Conservation (phyloP, 2,329 filamentous ascomycete genomes). For the Penicillium rolfsii region DNA sequence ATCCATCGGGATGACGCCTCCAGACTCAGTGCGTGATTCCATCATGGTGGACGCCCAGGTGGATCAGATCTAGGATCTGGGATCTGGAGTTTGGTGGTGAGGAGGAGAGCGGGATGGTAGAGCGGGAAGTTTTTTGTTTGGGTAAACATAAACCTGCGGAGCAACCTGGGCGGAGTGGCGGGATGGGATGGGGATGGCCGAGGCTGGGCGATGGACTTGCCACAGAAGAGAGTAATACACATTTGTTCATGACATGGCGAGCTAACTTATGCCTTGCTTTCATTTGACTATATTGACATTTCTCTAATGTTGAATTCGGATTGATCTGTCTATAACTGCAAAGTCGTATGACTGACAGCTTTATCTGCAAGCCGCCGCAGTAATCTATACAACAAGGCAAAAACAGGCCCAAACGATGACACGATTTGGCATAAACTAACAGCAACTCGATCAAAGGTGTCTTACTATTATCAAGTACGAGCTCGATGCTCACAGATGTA, state of each 20-base stretch:
- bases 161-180: slow-evolving; percentile 21
- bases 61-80: slow-evolving; percentile 7
- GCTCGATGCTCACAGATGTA: not conserved
- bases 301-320: not conserved
- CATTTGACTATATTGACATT: not conserved
- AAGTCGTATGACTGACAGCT: not conserved
- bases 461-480: not conserved
- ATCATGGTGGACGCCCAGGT: slow-evolving; percentile 30
- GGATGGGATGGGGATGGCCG: slow-evolving; percentile 1
- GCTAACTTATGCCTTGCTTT: too few relatives aligned
- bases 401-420: too few relatives aligned
- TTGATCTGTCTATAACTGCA: not conserved
- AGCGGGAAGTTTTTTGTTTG: slow-evolving; percentile 27
- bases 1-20: slow-evolving; percentile 54
- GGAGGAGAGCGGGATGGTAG: slow-evolving; percentile 18
- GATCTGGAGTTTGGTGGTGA: slow-evolving; percentile 11
- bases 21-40: slow-evolving; percentile 38
- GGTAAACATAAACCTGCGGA: slow-evolving; percentile 28
- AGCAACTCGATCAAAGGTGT: too few relatives aligned
- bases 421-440: too few relatives aligned
- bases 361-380: not conserved
- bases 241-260: not conserved
- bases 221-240: not conserved
- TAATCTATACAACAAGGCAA: not conserved
- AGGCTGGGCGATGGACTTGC: not conserved